Evolutionary conservation across 2,329 filamentous ascomycete genomes (phyloP), one percentile per base, ranked within the genome.

Genomic region (Geoglossum cookeanum): DNA sequence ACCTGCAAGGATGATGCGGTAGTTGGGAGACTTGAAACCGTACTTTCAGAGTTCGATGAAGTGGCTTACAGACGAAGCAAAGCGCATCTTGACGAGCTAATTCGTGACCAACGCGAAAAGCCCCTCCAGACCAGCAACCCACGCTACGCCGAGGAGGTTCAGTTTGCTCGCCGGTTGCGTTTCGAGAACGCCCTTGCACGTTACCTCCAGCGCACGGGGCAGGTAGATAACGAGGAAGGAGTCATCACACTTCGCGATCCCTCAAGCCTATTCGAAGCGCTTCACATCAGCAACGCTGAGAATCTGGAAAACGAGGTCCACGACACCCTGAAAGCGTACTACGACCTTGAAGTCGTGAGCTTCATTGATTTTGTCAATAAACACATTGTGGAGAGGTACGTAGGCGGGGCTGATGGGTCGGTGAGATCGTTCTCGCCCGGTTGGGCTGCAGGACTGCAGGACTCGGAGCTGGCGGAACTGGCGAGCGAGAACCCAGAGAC

Each of bases 301-400:
- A 66, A 73, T 45, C 66, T 68, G 0, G 61, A 72, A 3, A 69
- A 76, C 37, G 73, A 80, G 8, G 75, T 85, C 3, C 78, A 83
- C 57, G 76, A 85, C 59, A 75, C 78, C 1, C 69, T 86, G 0
- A 65, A 71, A 32, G 72, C 75, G 1, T 86, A 82, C 65, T 85
- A 86, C 68, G 73, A 78, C 30, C 75, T 84, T 1, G 72, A 80
- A 0, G 71, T 71, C 11, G 77, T 78, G 62, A 75, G 80, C 0
- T 84, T 87, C 58, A 74, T 83, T 1, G 83, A 87, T 3, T 4
- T 15, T 30, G 48, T 52, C 17, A 52, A 32, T 33, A 52, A 33
- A 2, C 22, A 52, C 15, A 33, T 52, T 6, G 11, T 22, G 8
- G 27, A 52, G 17, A 9, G 48, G 48, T 52, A 33, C 22, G 48